Base-by-base conservation (phyloP, 257 asterid species). In the Solanum arcanum region DNA sequence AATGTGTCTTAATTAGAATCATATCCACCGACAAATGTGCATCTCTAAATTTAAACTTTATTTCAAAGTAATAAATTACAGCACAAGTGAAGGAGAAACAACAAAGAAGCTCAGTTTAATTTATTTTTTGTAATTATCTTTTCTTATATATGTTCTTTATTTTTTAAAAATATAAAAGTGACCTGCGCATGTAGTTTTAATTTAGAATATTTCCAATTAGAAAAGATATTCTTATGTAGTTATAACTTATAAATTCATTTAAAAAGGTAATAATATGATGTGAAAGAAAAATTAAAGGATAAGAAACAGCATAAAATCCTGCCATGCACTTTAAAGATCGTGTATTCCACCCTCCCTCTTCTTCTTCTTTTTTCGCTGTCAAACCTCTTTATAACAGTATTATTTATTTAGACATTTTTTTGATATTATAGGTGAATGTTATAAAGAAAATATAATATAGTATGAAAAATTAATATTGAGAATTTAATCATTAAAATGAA, bases 311-410 rank as follows among this genome's bases (percentile, higher is more conserved):
- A 49, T 41, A 81, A 81, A 81, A 49, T 81, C 85, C 29, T 31
- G 69, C 46, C 69, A 80, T 80, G 84, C 42, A 81, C 69, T 49
- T 81, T 49, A 81, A 81, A 81, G 70, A 81, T 81, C 23, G 69
- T 18, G 69, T 29, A 18, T 47, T n/a, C 59, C 44, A 20, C 49
- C 42, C 49, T 9, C 27, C 12, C 46, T 9, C 0, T 14, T 4
- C 2, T 41, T 76, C 1, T 5, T n/a, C n/a, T 20, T 10, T 21
- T 35, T 72, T 5, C 21, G 11, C 5, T 0, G 2, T 73, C 29
- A 72, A 72, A 31, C 0, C 10, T 7, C 1, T 70, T 70, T 29
- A 29, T 69, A 31, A 16, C 9, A 0, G 1, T 25, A 1, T 27
- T 69, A 0, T 31, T 7, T 69, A 3, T 29, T 15, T 6, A 16